These are phyloP conservation scores for Nasturtium officinale DNA, from an alignment of 345 rosid species.

Conservation along the genomic window DNA sequence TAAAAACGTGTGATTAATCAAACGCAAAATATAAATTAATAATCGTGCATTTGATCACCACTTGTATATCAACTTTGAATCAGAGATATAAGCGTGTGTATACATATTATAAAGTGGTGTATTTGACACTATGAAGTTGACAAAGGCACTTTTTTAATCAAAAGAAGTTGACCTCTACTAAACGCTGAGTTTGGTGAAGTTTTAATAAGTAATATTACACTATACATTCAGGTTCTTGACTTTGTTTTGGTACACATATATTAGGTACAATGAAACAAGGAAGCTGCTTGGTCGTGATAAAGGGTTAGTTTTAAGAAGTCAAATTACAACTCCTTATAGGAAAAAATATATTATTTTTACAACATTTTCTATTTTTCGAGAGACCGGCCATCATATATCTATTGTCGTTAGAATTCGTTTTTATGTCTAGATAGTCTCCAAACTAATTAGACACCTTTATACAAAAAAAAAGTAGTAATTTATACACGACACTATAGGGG, in stretches of 20 bases:
- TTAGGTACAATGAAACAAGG: conserved; percentile 44
- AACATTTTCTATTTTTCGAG: conserved; percentile 24
- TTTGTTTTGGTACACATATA: conserved; percentile 42
- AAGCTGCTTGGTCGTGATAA: conserved; percentile 44
- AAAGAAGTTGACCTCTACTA: background rate
- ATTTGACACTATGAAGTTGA: conserved; percentile 40
- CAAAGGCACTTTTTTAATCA: background rate
- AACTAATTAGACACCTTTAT: too few relatives aligned
- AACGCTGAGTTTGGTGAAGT: conserved; percentile 41
- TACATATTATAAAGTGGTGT: conserved; percentile 35
- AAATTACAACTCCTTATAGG: conserved; percentile 25
- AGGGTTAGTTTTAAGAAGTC: conserved; percentile 31
- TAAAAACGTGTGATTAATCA: background rate
- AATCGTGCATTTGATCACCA: background rate
- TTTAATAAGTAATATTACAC: conserved; percentile 33
- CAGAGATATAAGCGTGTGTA: conserved; percentile 1
- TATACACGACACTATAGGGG: too few relatives aligned
- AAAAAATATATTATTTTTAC: background rate
- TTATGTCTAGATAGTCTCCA: background rate
- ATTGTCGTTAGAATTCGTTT: background rate
- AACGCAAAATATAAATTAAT: background rate
- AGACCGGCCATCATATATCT: conserved; percentile 30
- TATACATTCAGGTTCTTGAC: conserved; percentile 28
- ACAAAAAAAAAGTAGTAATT: too few relatives aligned
- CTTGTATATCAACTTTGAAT: conserved; percentile 31